A percentile compares a stretch with the other conserved stretches of the same genome.
Conservation (phyloP, 345 rosid genomes). For the Garcia nutans region DNA sequence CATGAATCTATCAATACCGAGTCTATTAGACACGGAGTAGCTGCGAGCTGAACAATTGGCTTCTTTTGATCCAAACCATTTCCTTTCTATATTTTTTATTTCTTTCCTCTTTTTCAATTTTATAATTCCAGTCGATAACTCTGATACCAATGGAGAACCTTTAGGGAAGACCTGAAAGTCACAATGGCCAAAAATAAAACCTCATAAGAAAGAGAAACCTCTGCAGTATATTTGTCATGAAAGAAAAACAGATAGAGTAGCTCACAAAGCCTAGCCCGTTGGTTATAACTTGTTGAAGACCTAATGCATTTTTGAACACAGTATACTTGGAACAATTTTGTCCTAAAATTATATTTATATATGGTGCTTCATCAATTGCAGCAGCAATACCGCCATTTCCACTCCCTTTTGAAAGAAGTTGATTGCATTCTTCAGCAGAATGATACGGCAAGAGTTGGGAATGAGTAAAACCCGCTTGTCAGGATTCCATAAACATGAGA, state of each 20-base stretch:
- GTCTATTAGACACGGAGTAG: neutral
- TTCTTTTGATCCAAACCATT: neutral
- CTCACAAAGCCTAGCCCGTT: too few species aligned
- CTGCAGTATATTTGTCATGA: too few species aligned
- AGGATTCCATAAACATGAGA: conserved; percentile 40
- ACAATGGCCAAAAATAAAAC: too few species aligned
- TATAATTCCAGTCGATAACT: conserved; percentile 16
- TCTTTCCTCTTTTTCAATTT: neutral
- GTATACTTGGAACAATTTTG: too few species aligned
- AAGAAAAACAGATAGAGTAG: too few species aligned
- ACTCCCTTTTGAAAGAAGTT: conserved; percentile 4
- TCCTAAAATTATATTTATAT: too few species aligned
- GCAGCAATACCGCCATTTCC: conserved; percentile 8
- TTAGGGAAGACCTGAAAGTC: neutral
- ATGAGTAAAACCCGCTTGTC: conserved; percentile 4
- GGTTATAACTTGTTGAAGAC: too few species aligned
- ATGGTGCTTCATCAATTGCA: too few species aligned
- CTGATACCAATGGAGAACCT: conserved; percentile 17
- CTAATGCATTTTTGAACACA: too few species aligned
- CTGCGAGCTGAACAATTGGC: neutral
- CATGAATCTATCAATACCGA: conserved; percentile 3
- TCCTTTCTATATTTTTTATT: neutral
- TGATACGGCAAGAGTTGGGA: conserved; percentile 6
- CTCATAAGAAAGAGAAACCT: too few species aligned
- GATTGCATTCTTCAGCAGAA: conserved; percentile 20